Evolutionary conservation across 2,329 filamentous ascomycete genomes (phyloP), one percentile per base, ranked within the genome.

Genomic region (Nemania serpens): DNA sequence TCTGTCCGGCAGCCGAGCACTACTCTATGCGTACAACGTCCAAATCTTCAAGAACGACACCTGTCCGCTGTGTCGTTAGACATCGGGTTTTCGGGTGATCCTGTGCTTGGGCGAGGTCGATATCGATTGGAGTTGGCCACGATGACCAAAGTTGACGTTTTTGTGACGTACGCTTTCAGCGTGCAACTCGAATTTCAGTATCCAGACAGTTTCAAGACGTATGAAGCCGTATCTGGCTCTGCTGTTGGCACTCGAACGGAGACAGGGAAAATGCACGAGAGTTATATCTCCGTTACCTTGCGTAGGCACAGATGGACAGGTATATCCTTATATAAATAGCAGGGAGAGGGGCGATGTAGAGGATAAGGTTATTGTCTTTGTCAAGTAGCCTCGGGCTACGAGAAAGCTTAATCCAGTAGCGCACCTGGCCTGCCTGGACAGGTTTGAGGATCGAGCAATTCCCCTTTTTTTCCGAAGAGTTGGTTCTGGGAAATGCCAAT

Each of bases 331-430:
- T 42, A 29, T 18, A 5, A 41, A 51, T 43, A 51, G 29, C 18
- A 39, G 36, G 36, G n/a, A 37, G 34, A 39, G 17, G 18, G 41
- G 29, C 36, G 11, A 42, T 29, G 43, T 20, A 39, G n/a, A 18
- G 33, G 25, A 41, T 33, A 61, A 47, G 25, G 42, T 42, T 58
- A 42, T 36, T 52, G 18, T 48, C 53, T 48, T 59, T 59, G 59
- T 62, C 46, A 48, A 36, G 13, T 25, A 59, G 45, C 41, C 15
- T 53, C 17, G 42, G 47, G 20, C 53, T 20, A 25, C 25, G 25
- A 25, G 33, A 62, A 64, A 55, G 52, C 13, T 22, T 61, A 55
- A 18, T 41, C 41, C 25, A 34, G 18, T 55, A 55, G 59, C 55
- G 39, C 36, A 59, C 50, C 49, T 55, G 50, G 22, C 42, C 43